Percentiles rank a stretch among this genome's conserved stretches.
Conservation (phyloP, 768 basidiomycete genomes). For the Lactarius evosmus region DNA sequence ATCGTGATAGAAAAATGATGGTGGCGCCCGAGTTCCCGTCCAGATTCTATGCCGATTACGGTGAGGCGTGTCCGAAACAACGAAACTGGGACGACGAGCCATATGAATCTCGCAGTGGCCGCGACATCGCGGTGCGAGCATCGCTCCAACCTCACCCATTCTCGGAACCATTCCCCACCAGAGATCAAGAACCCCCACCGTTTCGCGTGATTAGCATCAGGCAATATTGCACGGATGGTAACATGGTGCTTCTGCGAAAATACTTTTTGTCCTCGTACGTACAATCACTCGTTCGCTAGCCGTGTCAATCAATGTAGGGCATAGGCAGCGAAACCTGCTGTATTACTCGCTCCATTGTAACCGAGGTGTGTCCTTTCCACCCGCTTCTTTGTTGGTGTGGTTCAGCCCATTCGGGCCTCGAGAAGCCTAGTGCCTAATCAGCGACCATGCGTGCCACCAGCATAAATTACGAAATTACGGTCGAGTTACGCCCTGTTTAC, state of each 20-base stretch:
- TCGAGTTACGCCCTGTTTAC: background rate
- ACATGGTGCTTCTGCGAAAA: background rate
- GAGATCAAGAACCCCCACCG: background rate
- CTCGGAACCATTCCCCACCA: background rate
- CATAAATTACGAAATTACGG: background rate
- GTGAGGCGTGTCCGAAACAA: conserved; percentile 10
- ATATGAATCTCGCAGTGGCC: background rate
- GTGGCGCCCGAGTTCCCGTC: conserved; percentile 5
- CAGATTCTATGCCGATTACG: conserved; percentile 4
- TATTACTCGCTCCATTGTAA: background rate
- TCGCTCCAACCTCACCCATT: conserved; percentile 1
- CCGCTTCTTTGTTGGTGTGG: background rate
- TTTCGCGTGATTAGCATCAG: background rate
- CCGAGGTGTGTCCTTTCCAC: background rate
- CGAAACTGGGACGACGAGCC: background rate
- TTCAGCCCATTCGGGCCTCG: background rate
- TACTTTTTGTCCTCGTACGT: background rate
- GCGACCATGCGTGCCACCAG: too few relatives aligned
- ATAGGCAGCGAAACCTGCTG: background rate
- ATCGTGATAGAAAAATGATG: background rate
- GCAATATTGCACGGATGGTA: background rate
- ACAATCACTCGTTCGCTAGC: background rate
- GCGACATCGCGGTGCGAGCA: conserved; percentile 1
- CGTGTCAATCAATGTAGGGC: background rate
- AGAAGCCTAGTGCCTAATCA: too few relatives aligned